phyloP scores from a whole-genome alignment of 1,284 basidiomycete species.

The Athelia sp. region DNA sequence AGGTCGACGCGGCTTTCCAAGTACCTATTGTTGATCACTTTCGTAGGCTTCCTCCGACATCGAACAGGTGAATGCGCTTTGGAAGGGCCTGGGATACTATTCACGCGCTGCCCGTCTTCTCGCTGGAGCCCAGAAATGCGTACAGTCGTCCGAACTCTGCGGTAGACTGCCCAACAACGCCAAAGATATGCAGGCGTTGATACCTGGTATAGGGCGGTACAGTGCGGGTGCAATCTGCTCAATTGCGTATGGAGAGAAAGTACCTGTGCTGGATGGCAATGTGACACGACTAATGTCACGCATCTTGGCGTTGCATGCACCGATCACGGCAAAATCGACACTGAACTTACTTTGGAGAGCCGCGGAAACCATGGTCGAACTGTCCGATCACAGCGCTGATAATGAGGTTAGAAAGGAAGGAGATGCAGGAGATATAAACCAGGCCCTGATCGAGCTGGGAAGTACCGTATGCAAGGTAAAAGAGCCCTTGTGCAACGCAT shows the following conservation, averaged over 20 bases:
- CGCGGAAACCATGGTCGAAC: conserved; percentile 65
- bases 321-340: conserved; percentile 73
- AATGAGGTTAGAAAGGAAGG: conserved; percentile 17
- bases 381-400: background rate
- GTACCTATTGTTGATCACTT: conserved; percentile 2
- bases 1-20: conserved; percentile 14
- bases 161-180: conserved; percentile 80
- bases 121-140: conserved; percentile 72
- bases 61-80: conserved; percentile 82
- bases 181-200: conserved; percentile 75
- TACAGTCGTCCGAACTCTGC: conserved; percentile 44
- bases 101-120: conserved; percentile 80
- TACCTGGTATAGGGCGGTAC: conserved; percentile 90
- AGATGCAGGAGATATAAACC: conserved; percentile 80
- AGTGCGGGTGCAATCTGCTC: conserved; percentile 88
- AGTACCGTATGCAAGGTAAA: conserved; percentile 87
- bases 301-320: conserved; percentile 76
- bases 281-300: conserved; percentile 81
- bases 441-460: conserved; percentile 84
- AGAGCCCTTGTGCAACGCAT: conserved; percentile 67
- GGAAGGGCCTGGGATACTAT: conserved; percentile 93
- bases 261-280: conserved; percentile 92
- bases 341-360: conserved; percentile 81
- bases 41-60: conserved; percentile 68
- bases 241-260: conserved; percentile 83